Evolutionary conservation across 208 protist species (phyloP), one percentile per base, ranked within the genome.

Genomic region (Borovskyia barvae): DNA sequence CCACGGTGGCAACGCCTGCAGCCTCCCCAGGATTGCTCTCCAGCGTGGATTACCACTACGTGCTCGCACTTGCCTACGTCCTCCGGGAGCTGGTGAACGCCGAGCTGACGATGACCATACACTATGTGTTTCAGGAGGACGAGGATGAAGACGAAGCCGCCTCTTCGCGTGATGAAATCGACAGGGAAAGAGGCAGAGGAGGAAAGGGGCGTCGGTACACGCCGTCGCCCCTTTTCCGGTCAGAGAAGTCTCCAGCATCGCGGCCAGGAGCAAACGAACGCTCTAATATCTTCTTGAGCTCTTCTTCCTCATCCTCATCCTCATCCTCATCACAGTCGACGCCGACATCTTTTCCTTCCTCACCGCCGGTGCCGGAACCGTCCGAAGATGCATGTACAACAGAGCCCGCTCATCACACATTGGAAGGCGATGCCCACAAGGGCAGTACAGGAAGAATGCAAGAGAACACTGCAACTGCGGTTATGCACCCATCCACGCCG

Each of bases 201-300:
- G 15, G 2, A 29, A 14, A 20, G 42, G 29, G 5, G 1, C 33
- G 24, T 24, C 4, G 9, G 25, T n/a, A n/a, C n/a, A n/a, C n/a
- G n/a, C n/a, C n/a, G n/a, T n/a, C n/a, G n/a, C n/a, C n/a, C n/a
- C n/a, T n/a, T n/a, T n/a, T n/a, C n/a, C n/a, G n/a, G n/a, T n/a
- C n/a, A n/a, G n/a, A n/a, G n/a, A n/a, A n/a, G n/a, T n/a, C n/a
- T n/a, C n/a, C n/a, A n/a, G n/a, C n/a, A n/a, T n/a, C n/a, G n/a
- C n/a, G n/a, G 30, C n/a, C 32, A 39, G 15, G 35, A 39, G 14
- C 29, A 11, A 15, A 58, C 43, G 17, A 70, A 70, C 26, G n/a
- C n/a, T n/a, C n/a, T n/a, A n/a, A n/a, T n/a, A 63, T 63, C 7
- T 70, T 70, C 15, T 55, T 70, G 30, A 63, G 54, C 54, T 63